phyloP scores from a whole-genome alignment of 106 monocot species.

The Xerophyta viscosa region DNA sequence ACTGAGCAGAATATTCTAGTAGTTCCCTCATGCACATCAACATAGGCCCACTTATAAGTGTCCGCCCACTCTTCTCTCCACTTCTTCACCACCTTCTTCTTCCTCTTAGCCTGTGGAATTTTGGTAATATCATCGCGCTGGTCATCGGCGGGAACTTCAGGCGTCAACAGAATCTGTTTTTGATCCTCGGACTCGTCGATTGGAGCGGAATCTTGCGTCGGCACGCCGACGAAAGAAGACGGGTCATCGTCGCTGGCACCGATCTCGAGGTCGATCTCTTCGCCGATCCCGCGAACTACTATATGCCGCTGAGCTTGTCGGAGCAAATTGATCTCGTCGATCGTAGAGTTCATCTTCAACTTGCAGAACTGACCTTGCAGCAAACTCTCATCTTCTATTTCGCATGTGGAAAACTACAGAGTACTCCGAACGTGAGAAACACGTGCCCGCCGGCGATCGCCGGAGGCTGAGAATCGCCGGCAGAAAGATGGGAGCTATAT shows the following conservation, averaged over 20 bases:
- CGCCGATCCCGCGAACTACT: constrained; percentile 80
- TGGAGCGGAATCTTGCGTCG: constrained; percentile 30
- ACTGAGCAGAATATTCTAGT: constrained; percentile 92
- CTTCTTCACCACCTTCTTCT: constrained; percentile 99
- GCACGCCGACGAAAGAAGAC: constrained; percentile 55
- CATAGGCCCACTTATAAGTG: constrained; percentile 98
- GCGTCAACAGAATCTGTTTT: constrained; percentile 37
- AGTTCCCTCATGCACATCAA: constrained; percentile 73
- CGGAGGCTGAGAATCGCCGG: too few species aligned
- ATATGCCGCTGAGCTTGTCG: constrained; percentile 79
- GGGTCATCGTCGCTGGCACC: constrained; percentile 86
- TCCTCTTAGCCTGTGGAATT: constrained; percentile 63
- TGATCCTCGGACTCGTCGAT: constrained; percentile 81
- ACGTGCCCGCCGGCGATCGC: too few species aligned
- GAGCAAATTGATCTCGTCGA: constrained; percentile 87
- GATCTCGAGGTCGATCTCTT: constrained; percentile 96
- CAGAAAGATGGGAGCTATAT: too few species aligned
- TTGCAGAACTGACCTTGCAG: too few species aligned
- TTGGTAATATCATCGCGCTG: constrained; percentile 28
- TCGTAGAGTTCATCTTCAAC: constrained; percentile 36
- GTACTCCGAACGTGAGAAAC: too few species aligned
- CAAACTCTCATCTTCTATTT: too few species aligned
- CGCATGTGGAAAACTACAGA: too few species aligned
- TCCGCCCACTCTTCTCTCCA: constrained; percentile 99
- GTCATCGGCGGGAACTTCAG: constrained; percentile 23